Evolutionary conservation across 495 filamentous ascomycete species (phyloP), one percentile per base, ranked within the genome.

Genomic region (Cryomyces antarcticus): DNA sequence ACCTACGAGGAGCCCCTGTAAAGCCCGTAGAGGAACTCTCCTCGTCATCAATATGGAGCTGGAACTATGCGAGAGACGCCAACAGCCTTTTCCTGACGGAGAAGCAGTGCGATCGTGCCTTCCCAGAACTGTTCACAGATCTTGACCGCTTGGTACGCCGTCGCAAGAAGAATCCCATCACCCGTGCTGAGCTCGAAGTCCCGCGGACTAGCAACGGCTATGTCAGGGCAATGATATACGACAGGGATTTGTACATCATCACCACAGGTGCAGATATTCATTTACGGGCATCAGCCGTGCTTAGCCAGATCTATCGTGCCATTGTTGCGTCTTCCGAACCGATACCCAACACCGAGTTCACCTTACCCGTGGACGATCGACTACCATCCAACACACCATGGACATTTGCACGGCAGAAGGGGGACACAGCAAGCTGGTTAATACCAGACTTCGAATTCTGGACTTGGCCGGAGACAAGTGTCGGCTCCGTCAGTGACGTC

Each of bases 371-470:
- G 4, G 66, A 71, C 46, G 72, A 78, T 46, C 17, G 17, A 24
- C 38, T 53, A 2, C 54, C 62, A 4, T 39, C 43, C 5, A 62
- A 60, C 7, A 48, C 61, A 13, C 60, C 70, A 9, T 78, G 73
- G 72, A 60, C 62, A 6, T 67, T 68, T 49, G 58, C 72, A 4
- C 59, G 71, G 44, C 47, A 52, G 11, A 42, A 45, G 7, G 46
- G 51, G 27, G 65, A 77, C 34, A 50, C 59, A 0, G 56, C 63
- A 9, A 57, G 66, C 41, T 87, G 82, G 73, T 52, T 82, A 4
- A 80, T 87, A 61, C 82, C 82, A 0, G 80, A 87, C 60, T 87
- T 86, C 55, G 70, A 73, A 46, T 82, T 77, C 63, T 87, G 77
- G 77, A 63, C 73, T 1, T 84, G 78, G 77, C 66, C 74, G 0